Conservation (phyloP, 129 eudicot genomes). For the Lactuca sativa region DNA sequence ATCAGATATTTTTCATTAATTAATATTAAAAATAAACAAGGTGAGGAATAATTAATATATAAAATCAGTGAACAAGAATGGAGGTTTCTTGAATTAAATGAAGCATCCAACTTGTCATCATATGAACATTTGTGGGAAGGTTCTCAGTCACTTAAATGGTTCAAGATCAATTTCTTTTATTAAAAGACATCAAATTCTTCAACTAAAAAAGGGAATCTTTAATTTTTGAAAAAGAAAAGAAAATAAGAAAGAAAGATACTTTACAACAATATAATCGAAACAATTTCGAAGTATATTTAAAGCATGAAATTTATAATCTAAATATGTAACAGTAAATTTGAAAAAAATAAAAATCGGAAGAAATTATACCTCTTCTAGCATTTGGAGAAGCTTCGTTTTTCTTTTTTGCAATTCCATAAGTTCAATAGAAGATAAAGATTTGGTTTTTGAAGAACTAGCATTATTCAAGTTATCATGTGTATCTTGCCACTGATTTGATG, state of each 20-base stretch:
- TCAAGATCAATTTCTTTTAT: constrained; percentile 35
- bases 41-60: constrained; percentile 18
- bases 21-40: constrained; percentile 15
- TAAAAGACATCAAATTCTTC: constrained; percentile 17
- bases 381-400: constrained; percentile 76
- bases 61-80: constrained; percentile 23
- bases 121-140: constrained; percentile 63
- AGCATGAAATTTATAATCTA: constrained; percentile 27
- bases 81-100: constrained; percentile 51
- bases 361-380: constrained; percentile 88
- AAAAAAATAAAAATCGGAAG: background rate
- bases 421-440: constrained; percentile 63
- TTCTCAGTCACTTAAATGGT: constrained; percentile 50
- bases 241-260: constrained; percentile 20
- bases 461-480: constrained; percentile 30
- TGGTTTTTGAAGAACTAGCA: constrained; percentile 46
- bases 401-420: constrained; percentile 80
- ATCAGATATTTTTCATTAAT: constrained; percentile 25
- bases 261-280: constrained; percentile 30
- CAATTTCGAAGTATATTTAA: constrained; percentile 22
- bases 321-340: background rate
- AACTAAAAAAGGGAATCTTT: constrained; percentile 33
- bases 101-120: constrained; percentile 54
- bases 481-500: constrained; percentile 41
- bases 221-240: constrained; percentile 17